Evolutionary conservation across 805 yeast species (phyloP).

Genomic region (Candida railenensis): DNA sequence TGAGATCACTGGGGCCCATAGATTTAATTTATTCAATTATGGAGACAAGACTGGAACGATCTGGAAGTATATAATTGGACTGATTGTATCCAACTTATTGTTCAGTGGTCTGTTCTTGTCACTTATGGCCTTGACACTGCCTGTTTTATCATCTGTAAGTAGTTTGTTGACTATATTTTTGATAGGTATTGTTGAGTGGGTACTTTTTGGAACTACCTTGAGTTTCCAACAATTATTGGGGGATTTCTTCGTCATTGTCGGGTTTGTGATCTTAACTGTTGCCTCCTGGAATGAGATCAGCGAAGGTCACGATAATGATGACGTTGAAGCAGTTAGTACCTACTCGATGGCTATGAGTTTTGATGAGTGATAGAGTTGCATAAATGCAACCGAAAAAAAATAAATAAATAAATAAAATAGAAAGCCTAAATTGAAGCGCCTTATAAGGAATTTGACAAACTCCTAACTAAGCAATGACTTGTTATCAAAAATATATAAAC

Average conservation of each 20-base stretch:
- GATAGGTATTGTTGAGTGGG: constrained; percentile 77
- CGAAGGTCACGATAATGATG: constrained; percentile 46
- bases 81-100: constrained; percentile 60
- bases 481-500: too few relatives aligned
- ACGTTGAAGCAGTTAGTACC: constrained; percentile 40
- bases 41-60: constrained; percentile 34
- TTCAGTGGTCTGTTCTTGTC: constrained; percentile 74
- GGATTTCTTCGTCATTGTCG: constrained; percentile 64
- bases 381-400: neutral
- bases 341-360: constrained; percentile 42
- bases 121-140: constrained; percentile 80
- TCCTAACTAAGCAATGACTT: too few relatives aligned
- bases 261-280: constrained; percentile 63
- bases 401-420: neutral
- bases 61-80: constrained; percentile 48
- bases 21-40: constrained; percentile 52
- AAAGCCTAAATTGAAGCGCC: neutral
- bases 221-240: constrained; percentile 62
- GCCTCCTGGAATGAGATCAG: constrained; percentile 68
- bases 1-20: constrained; percentile 56
- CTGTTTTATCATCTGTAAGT: constrained; percentile 72
- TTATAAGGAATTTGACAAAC: too few relatives aligned
- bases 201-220: constrained; percentile 58
- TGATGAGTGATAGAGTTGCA: constrained; percentile 8
- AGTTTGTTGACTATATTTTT: constrained; percentile 73